Evolutionary conservation across 2,329 filamentous ascomycete species (phyloP).

Genomic region (Dryadomyces sulphureus): DNA sequence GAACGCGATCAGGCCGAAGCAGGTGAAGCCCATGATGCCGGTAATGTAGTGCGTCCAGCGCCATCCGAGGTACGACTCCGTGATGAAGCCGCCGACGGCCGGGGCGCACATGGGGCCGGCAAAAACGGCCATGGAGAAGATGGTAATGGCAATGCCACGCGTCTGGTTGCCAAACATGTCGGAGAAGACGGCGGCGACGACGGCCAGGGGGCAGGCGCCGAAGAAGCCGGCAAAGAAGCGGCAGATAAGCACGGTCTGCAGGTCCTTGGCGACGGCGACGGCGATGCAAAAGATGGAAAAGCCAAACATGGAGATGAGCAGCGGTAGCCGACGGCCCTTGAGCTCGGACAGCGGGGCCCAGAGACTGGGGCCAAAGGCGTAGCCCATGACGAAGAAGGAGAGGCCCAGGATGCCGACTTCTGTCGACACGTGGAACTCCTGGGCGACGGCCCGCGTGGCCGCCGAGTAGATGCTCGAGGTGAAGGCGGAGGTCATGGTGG

Average conservation of each 20-base stretch:
- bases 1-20: constrained; percentile 43
- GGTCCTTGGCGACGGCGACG: constrained; percentile 48
- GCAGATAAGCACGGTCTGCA: constrained; percentile 55
- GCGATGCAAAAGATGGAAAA: constrained; percentile 56
- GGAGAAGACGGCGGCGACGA: constrained; percentile 56
- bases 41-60: constrained; percentile 56
- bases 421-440: constrained; percentile 42
- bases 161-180: constrained; percentile 56
- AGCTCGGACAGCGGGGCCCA: constrained; percentile 63
- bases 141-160: constrained; percentile 41
- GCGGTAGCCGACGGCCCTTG: constrained; percentile 48
- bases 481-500: constrained; percentile 57
- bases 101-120: constrained; percentile 52
- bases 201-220: constrained; percentile 51
- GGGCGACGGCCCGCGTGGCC: constrained; percentile 42
- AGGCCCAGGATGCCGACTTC: constrained; percentile 52
- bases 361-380: constrained; percentile 56
- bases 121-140: constrained; percentile 50
- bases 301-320: constrained; percentile 48
- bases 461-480: constrained; percentile 62
- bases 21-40: constrained; percentile 46
- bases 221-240: constrained; percentile 64
- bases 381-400: constrained; percentile 56
- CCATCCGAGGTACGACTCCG: constrained; percentile 49
- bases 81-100: constrained; percentile 55